phyloP scores from a whole-genome alignment of 75 land plant species.

The Pseudotsuga menziesii region DNA sequence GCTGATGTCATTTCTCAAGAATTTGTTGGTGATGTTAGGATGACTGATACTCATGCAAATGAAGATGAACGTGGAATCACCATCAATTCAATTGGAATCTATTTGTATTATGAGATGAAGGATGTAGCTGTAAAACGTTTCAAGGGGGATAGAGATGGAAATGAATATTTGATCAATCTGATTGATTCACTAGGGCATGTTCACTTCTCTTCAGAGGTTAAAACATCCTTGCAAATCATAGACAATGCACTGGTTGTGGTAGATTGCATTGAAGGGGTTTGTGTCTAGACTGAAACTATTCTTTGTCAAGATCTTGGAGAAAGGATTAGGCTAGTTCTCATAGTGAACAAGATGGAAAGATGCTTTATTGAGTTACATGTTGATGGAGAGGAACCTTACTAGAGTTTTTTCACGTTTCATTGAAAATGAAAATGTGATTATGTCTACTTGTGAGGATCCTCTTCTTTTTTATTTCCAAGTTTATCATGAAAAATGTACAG shows the following conservation, averaged over 20 bases:
- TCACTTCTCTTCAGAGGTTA: conserved; percentile 53
- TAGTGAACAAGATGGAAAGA: conserved; percentile 96
- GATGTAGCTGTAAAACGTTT: conserved; percentile 55
- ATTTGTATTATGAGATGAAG: conserved; percentile 67
- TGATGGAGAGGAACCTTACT: conserved; percentile 78
- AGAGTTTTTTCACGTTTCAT: conserved; percentile 64
- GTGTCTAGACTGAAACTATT: conserved; percentile 94
- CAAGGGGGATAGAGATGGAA: conserved; percentile 55
- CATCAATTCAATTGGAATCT: conserved; percentile 84
- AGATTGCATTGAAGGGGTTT: conserved; percentile 90
- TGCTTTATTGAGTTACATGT: conserved; percentile 88
- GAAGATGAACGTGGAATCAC: conserved; percentile 43
- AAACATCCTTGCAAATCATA: conserved; percentile 76
- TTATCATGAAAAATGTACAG: conserved; percentile 92
- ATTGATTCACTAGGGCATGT: conserved; percentile 86
- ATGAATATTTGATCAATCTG: conserved; percentile 76
- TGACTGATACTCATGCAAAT: conserved; percentile 71
- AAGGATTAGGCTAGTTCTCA: conserved; percentile 84
- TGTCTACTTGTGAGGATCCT: conserved; percentile 93
- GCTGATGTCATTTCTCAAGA: conserved; percentile 81
- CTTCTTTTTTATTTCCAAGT: conserved; percentile 91
- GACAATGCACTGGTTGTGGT: conserved; percentile 95
- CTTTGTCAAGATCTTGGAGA: conserved; percentile 91
- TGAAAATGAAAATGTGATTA: conserved; percentile 84
- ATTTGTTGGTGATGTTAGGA: conserved; percentile 76